Base-by-base conservation (phyloP, 306 rosid genomes). In the Elaeagnus macrophylla region DNA sequence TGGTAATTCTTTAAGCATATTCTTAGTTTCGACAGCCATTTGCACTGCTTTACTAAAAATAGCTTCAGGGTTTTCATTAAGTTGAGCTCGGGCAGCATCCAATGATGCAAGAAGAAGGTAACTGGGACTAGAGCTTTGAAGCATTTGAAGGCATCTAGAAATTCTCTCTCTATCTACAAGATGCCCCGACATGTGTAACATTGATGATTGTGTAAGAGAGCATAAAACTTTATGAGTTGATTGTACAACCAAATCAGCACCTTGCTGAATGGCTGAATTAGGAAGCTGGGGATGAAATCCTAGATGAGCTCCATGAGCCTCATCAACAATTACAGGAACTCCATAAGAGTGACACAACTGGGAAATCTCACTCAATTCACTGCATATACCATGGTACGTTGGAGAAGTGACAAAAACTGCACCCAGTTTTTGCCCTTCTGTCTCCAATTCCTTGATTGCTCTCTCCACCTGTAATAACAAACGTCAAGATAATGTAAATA, bases 221-320 rank as follows among this genome's bases (percentile, higher is more conserved):
- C 79, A 77, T 38, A 87, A 81, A 67, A 87, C 95, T 71, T 87
- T 87, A 67, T 87, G 94, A 39, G 94, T 87, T 32, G 89, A 83
- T 70, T 85, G 94, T 20, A 77, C 82, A 41, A 79, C 72, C 54
- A 83, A 51, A 79, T 87, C 95, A 66, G 80, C 94, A 9, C 86
- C 94, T 71, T 75, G 94, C 68, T 77, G 81, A 60, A 88, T 83
- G 32, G 94, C 94, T 6, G 96, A 83, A 45, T 61, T 64, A 37
- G 96, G 96, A 42, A 83, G 65, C 48, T 73, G 66, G 32, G 94
- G 67, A 63, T 88, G 95, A 62, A 89, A 79, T 50, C 95, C 97
- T 5, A 85, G 74, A 68, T 89, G 95, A 60, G 95, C 90, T 16
- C 95, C 97, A 17, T 89, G 97, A 61, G 97, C 97, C 79, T 85